phyloP scores from a whole-genome alignment of 345 rosid species.

The Ricinus communis region DNA sequence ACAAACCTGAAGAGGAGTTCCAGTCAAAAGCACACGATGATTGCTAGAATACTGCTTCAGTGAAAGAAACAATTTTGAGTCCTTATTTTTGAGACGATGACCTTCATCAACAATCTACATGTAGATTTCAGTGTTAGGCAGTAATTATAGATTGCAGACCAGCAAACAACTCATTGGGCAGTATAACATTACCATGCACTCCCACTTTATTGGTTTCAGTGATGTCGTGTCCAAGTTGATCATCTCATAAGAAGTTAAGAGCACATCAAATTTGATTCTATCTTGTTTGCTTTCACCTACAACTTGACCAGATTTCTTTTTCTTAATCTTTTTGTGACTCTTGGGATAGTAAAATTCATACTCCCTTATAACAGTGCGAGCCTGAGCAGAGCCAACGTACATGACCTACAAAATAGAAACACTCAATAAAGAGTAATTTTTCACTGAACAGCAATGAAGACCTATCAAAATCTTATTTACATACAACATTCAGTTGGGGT shows the following conservation, averaged over 20 bases:
- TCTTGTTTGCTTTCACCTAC: constrained; percentile 87
- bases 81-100: constrained; percentile 98
- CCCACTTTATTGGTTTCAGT: constrained; percentile 92
- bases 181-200: constrained; percentile 79
- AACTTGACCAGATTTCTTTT: constrained; percentile 84
- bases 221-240: constrained; percentile 78
- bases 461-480: constrained; percentile 28
- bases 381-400: constrained; percentile 89
- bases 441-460: neutral
- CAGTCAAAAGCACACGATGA: constrained; percentile 95
- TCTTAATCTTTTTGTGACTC: constrained; percentile 69
- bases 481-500: constrained; percentile 98
- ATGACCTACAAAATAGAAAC: constrained; percentile 59
- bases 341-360: constrained; percentile 86
- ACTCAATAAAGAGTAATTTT: constrained; percentile 12
- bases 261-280: constrained; percentile 96
- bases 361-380: constrained; percentile 87
- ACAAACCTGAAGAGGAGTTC: constrained; percentile 98
- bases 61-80: constrained; percentile 88
- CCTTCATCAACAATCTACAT: constrained; percentile 99
- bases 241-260: constrained; percentile 98
- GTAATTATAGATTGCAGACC: constrained; percentile 14
- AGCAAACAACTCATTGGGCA: constrained; percentile 15
- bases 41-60: constrained; percentile 83
- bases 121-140: constrained; percentile 28